These are phyloP conservation scores for Suillus decipiens DNA, from an alignment of 768 basidiomycete genomes.

Conservation along the genomic window DNA sequence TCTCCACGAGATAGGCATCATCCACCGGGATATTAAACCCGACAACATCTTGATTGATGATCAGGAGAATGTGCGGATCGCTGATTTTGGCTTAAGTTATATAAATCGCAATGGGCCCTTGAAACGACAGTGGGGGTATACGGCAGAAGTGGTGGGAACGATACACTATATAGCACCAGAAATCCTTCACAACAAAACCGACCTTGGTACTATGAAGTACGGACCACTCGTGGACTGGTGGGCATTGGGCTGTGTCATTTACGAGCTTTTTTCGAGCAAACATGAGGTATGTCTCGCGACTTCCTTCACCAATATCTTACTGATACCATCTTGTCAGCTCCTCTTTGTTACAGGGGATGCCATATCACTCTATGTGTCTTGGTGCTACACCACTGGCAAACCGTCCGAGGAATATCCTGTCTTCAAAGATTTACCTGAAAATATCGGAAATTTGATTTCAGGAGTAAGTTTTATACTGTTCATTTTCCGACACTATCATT, in stretches of 20 bases:
- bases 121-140: neutral
- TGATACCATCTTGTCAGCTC: neutral
- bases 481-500: neutral
- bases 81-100: neutral
- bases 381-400: neutral
- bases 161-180: neutral
- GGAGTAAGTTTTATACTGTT: neutral
- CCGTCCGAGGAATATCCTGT: neutral
- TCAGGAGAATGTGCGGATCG: neutral
- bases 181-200: neutral
- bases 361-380: neutral
- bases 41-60: neutral
- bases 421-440: neutral
- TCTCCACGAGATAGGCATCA: constrained; percentile 60
- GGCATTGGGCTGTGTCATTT: neutral
- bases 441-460: neutral
- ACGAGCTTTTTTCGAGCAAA: neutral
- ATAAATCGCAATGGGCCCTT: neutral
- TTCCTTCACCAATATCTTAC: neutral
- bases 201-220: neutral
- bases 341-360: neutral
- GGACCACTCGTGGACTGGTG: neutral
- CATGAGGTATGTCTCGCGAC: neutral
- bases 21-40: constrained; percentile 66
- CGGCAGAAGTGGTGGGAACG: neutral